phyloP scores from a whole-genome alignment of 495 filamentous ascomycete species.

The Neurospora tetrasperma region DNA sequence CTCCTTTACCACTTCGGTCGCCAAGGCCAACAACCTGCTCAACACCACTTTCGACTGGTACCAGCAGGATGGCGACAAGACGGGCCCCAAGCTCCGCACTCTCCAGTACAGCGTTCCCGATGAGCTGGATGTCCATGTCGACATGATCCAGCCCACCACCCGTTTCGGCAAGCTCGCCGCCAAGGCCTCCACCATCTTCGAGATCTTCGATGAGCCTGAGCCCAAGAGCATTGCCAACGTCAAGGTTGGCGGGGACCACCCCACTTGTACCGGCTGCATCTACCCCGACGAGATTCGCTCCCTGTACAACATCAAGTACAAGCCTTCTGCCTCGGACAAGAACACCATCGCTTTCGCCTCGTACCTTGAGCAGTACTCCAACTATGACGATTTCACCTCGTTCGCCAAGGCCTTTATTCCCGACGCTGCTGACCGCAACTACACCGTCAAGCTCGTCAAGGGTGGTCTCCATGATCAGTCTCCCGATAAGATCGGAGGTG shows the following conservation, averaged over 20 bases:
- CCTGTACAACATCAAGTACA: conserved; percentile 45
- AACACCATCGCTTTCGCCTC: conserved; percentile 35
- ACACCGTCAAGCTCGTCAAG: conserved; percentile 52
- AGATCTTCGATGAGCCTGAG: conserved; percentile 7
- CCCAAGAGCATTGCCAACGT: conserved; percentile 5
- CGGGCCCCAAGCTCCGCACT: conserved; percentile 38
- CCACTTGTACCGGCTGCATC: conserved; percentile 35
- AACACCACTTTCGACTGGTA: conserved; percentile 36
- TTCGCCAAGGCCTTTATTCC: conserved; percentile 45
- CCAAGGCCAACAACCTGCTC: conserved; percentile 36
- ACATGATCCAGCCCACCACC: conserved; percentile 58
- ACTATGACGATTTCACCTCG: conserved; percentile 42
- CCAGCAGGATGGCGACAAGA: conserved; percentile 28
- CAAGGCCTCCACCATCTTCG: conserved; percentile 21
- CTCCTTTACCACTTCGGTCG: conserved; percentile 39
- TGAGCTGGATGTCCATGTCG: conserved; percentile 47
- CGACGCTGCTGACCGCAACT: conserved; percentile 38
- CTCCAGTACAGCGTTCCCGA: conserved; percentile 56
- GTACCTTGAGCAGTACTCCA: conserved; percentile 47
- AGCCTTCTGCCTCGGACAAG: conserved; percentile 5
- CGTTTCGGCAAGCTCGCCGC: conserved; percentile 39
- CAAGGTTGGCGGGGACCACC: conserved; percentile 15
- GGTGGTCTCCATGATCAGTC: conserved; percentile 38
- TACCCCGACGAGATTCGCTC: conserved; percentile 50
- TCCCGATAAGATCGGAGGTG: conserved; percentile 22